Evolutionary conservation across 106 monocot species (phyloP), one percentile per base, ranked within the genome.

Genomic region (Dendrobium officinale): DNA sequence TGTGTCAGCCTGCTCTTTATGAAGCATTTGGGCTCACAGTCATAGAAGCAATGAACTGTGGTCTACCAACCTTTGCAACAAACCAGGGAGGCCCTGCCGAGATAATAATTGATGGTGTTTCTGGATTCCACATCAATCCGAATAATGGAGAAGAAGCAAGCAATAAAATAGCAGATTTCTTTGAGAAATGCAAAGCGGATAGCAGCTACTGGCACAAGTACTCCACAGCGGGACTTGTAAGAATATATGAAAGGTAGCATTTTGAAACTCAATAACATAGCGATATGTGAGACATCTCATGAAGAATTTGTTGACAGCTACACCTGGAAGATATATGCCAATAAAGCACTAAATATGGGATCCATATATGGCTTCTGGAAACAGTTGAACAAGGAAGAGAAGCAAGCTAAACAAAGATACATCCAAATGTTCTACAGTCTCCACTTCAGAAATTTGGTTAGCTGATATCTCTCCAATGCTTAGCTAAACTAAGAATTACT

Each of bases 41-140:
- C 13, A 95, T 98, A n/a, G 97, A 98, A 86, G 97, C 97, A 9
- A 98, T 98, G 97, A 98, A 95, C 86, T 98, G 94, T 15, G 94
- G 97, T 10, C 79, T 95, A 49, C 92, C 91, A 0, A 98, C 97
- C 45, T 98, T 98, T 77, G 97, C 94, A 31, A 98, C 97, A 10
- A 98, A 94, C 80, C 89, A 94, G 84, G 97, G 94, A 72, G 97
- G 97, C 18, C 97, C 97, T 1, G 94, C 94, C 2, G 97, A 98
- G 81, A 97, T 98, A 73, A 92, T 98, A 44, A 86, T 98, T 0
- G 97, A 95, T 24, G 97, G 89, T 4, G 90, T 95, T 55, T 98
- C 94, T 0, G 97, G 97, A 4, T 94, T 98, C 86, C 94, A 92
- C 45, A 81, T 98, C 16, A 76, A 98, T 79, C 97, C 97, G 0